These are phyloP conservation scores for Anthoceros angustus DNA, from an alignment of 225 moss, liverwort and hornwort genomes.

Conservation along the genomic window DNA sequence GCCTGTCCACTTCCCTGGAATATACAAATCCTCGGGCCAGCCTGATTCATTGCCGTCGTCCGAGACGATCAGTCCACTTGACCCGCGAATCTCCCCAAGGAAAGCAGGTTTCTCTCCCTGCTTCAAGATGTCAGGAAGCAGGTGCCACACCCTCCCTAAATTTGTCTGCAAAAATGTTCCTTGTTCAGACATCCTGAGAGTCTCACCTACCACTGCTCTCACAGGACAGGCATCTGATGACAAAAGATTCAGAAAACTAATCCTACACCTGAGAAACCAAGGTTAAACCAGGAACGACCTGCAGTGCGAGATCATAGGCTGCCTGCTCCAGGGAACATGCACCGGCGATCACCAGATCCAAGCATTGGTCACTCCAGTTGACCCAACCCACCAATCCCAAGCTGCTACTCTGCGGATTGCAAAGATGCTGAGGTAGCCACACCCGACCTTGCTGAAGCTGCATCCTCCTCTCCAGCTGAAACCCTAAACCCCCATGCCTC, in stretches of 20 bases:
- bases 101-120: background rate
- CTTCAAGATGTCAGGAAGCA: background rate
- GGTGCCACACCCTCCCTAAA: background rate
- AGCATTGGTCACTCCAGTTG: constrained; percentile 20
- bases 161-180: background rate
- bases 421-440: constrained; percentile 48
- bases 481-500: background rate
- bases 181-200: background rate
- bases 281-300: background rate
- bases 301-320: constrained; percentile 19
- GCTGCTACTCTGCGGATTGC: constrained; percentile 15
- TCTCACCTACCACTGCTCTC: background rate
- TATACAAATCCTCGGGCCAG: background rate
- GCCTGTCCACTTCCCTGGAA: background rate
- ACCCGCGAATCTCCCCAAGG: background rate
- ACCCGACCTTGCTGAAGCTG: constrained; percentile 40
- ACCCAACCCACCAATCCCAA: constrained; percentile 48
- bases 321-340: constrained; percentile 23
- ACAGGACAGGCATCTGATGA: background rate
- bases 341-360: constrained; percentile 41
- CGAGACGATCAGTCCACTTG: background rate
- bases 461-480: background rate
- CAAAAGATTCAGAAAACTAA: background rate
- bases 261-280: background rate
- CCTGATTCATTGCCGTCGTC: too few species aligned